Percentiles rank a stretch among this genome's conserved stretches.
Evolutionary conservation across 306 rosid species (phyloP).

Genomic region (Mimosa bimucronata): DNA sequence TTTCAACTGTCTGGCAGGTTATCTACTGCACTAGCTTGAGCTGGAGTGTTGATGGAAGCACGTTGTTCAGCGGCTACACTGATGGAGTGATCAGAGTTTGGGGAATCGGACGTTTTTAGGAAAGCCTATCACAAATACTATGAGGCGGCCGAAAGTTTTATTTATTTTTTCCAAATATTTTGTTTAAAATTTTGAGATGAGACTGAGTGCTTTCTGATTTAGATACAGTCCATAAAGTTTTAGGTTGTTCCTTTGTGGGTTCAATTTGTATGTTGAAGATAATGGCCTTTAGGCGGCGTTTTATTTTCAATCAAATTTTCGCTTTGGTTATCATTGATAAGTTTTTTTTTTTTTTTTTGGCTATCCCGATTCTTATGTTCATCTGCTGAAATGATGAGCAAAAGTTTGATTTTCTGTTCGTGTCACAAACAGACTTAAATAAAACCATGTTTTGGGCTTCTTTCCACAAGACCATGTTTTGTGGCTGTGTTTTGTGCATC

Average conservation of each 20-base stretch:
- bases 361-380: background rate
- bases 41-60: conserved; percentile 81
- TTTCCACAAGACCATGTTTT: background rate
- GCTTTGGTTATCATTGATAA: conserved; percentile 9
- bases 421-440: background rate
- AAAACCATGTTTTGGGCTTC: background rate
- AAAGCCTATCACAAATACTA: background rate
- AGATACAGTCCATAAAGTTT: conserved; percentile 2
- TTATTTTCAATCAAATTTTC: background rate
- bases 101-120: conserved; percentile 73
- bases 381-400: background rate
- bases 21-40: conserved; percentile 70
- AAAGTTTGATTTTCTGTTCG: background rate
- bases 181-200: conserved; percentile 40
- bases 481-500: background rate
- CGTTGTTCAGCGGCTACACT: conserved; percentile 77
- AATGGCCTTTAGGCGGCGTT: conserved; percentile 55
- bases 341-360: background rate
- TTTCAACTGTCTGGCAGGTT: conserved; percentile 38
- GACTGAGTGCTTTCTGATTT: conserved; percentile 39
- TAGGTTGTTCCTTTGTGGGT: conserved; percentile 28
- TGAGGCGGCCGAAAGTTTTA: background rate
- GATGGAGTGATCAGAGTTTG: conserved; percentile 83
- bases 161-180: background rate
- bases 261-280: conserved; percentile 42